phyloP scores from a whole-genome alignment of 202 grass and related monocot species.

The Saccharum hybrid region DNA sequence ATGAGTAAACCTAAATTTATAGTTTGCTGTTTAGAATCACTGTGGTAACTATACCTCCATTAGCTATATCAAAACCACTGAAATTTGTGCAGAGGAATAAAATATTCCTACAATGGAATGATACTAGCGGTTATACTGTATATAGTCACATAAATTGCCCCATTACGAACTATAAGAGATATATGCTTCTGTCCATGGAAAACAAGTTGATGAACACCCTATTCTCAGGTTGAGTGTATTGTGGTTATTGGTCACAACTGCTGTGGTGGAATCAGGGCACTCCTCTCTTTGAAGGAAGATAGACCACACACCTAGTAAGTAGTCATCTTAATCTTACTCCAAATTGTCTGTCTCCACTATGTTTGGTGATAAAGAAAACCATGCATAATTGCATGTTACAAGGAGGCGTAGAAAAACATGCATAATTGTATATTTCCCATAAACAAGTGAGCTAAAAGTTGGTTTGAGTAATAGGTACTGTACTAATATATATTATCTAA shows the following conservation, averaged over 20 bases:
- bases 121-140: neutral
- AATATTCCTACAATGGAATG: neutral
- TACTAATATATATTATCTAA: neutral
- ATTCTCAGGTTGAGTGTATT: slow-evolving; percentile 73
- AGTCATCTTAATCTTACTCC: slow-evolving; percentile 18
- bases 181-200: neutral
- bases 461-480: neutral
- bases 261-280: slow-evolving; percentile 73
- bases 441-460: neutral
- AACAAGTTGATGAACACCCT: slow-evolving; percentile 14
- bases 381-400: slow-evolving; percentile 6
- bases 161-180: neutral
- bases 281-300: slow-evolving; percentile 67
- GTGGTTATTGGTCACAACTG: slow-evolving; percentile 81
- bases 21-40: neutral
- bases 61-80: neutral
- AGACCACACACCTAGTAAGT: slow-evolving; percentile 52
- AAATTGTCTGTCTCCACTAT: neutral
- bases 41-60: neutral
- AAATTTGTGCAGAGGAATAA: neutral
- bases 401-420: neutral
- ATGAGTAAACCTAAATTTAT: neutral
- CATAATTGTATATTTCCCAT: neutral
- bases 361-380: neutral
- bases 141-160: neutral